Evolutionary conservation across 2,329 filamentous ascomycete species (phyloP).

Genomic region (Phialocephala sp.): DNA sequence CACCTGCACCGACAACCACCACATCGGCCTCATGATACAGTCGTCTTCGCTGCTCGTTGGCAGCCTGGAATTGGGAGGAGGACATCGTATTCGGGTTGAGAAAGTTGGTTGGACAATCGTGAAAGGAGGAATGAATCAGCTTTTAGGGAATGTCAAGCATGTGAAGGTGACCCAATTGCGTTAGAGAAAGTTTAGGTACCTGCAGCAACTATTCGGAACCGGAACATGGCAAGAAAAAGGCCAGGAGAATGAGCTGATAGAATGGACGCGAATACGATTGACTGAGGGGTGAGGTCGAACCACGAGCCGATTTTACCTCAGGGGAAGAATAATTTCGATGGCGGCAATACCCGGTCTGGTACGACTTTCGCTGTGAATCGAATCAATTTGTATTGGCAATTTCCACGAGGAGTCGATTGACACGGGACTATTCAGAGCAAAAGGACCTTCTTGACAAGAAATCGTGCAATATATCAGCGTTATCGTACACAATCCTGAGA

Average conservation of each 20-base stretch:
- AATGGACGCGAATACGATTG: slow-evolving; percentile 10
- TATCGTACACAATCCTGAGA: background rate
- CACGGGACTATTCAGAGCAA: background rate
- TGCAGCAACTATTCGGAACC: slow-evolving; percentile 17
- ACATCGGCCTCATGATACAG: slow-evolving; percentile 75
- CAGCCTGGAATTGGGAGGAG: slow-evolving; percentile 17
- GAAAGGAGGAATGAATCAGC: slow-evolving; percentile 3
- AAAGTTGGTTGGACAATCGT: slow-evolving; percentile 5
- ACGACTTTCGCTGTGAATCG: slow-evolving; percentile 15
- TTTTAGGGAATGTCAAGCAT: slow-evolving; percentile 20
- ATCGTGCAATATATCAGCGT: background rate
- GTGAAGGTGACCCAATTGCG: slow-evolving; percentile 12
- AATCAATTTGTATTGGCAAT: background rate
- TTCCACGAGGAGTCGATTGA: background rate
- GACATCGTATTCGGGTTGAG: slow-evolving; percentile 28
- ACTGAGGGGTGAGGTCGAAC: slow-evolving; percentile 24
- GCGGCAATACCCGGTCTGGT: slow-evolving; percentile 23
- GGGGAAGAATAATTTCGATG: slow-evolving; percentile 21
- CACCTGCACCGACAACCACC: slow-evolving; percentile 88
- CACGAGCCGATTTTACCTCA: slow-evolving; percentile 12
- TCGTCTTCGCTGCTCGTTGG: slow-evolving; percentile 52
- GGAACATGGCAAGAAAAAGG: slow-evolving; percentile 19
- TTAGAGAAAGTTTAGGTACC: slow-evolving; percentile 6
- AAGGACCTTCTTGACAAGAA: background rate
- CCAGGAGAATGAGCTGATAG: slow-evolving; percentile 26